Conservation (phyloP, 768 basidiomycete species). For the Suillus decipiens region DNA sequence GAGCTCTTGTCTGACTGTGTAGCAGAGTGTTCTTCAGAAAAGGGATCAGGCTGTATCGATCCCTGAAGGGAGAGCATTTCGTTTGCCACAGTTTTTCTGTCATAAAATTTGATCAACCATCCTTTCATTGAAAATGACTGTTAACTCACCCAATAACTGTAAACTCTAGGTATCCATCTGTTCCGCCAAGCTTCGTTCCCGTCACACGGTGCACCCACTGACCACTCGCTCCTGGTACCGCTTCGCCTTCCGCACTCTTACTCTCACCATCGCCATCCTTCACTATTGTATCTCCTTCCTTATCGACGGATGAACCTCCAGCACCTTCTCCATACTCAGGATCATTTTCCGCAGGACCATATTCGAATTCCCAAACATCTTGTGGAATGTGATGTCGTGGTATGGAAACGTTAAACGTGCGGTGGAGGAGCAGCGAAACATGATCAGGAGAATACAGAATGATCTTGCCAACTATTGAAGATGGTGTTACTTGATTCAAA, state of each 20-base stretch:
- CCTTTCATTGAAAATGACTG: constrained; percentile 10
- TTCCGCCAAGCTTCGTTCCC: constrained; percentile 67
- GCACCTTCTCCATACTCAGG: constrained; percentile 58
- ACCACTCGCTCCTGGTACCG: constrained; percentile 54
- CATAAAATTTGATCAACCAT: constrained; percentile 14
- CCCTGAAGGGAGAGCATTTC: constrained; percentile 91
- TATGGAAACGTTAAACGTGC: constrained; percentile 94
- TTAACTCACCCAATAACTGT: constrained; percentile 81
- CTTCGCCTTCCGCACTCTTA: constrained; percentile 21
- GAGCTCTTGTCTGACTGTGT: not conserved
- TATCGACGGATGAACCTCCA: not conserved
- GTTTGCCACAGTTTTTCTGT: constrained; percentile 84
- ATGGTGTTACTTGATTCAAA: constrained; percentile 4
- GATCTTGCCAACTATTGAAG: constrained; percentile 70
- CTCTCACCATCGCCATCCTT: constrained; percentile 1
- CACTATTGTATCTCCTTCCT: constrained; percentile 18
- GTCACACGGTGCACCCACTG: constrained; percentile 80
- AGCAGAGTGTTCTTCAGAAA: not conserved
- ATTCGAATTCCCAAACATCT: constrained; percentile 83
- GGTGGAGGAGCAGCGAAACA: constrained; percentile 84
- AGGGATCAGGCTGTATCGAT: constrained; percentile 49
- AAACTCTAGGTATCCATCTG: constrained; percentile 70
- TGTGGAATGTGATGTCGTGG: constrained; percentile 87
- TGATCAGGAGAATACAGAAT: constrained; percentile 92
- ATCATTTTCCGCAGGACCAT: constrained; percentile 79